Conservation (phyloP, 2,329 filamentous ascomycete species). For the Paracorniculantispora psalliotae region DNA sequence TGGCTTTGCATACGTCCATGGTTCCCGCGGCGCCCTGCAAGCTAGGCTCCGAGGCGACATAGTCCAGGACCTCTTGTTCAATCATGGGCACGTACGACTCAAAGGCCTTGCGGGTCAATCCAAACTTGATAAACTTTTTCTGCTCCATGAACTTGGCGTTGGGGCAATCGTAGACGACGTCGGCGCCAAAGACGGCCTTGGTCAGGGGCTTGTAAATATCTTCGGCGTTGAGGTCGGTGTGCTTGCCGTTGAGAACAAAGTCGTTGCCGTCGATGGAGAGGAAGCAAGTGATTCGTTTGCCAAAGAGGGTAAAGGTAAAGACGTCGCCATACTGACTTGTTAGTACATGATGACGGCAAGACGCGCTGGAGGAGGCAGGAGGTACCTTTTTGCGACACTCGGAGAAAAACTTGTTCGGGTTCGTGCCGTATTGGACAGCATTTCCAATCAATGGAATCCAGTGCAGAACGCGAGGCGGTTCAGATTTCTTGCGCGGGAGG, state of each 20-base stretch:
- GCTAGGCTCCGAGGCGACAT: conserved; percentile 50
- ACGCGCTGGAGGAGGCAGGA: not conserved
- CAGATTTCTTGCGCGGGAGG: conserved; percentile 33
- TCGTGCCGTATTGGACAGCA: conserved; percentile 66
- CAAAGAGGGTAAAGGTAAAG: conserved; percentile 51
- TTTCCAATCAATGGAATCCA: conserved; percentile 62
- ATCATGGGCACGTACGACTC: conserved; percentile 66
- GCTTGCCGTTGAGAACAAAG: conserved; percentile 52
- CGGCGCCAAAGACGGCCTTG: conserved; percentile 62
- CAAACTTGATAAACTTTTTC: conserved; percentile 76
- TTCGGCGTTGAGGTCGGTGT: conserved; percentile 48
- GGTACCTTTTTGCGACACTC: conserved; percentile 59
- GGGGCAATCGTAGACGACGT: conserved; percentile 80
- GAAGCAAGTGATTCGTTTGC: conserved; percentile 45
- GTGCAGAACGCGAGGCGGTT: conserved; percentile 54
- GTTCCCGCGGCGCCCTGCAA: conserved; percentile 58
- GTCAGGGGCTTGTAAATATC: conserved; percentile 49
- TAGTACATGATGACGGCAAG: no score
- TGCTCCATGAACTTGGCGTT: conserved; percentile 85
- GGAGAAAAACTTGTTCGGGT: conserved; percentile 65
- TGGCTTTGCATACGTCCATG: conserved; percentile 59
- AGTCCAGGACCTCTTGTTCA: conserved; percentile 61
- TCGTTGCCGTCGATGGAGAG: conserved; percentile 49
- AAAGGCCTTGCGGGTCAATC: conserved; percentile 61
- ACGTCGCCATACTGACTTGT: conserved; percentile 51